Base-by-base conservation (phyloP, 2,329 filamentous ascomycete genomes). In the Paecilomyces variotii region DNA sequence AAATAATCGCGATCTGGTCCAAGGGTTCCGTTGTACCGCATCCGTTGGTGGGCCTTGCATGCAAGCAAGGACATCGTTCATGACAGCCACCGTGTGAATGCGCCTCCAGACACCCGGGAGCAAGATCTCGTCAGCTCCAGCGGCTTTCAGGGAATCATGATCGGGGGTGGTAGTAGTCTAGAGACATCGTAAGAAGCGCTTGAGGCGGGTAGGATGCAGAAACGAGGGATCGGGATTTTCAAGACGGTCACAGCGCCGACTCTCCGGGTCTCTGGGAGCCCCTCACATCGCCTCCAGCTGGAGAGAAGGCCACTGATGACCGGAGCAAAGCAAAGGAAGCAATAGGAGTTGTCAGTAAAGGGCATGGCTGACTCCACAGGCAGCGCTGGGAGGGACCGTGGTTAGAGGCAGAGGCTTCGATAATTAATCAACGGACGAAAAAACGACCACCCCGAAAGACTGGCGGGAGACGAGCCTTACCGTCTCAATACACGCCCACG, bases 21-120 rank as follows among this genome's bases (percentile, higher is more conserved):
- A 52, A 52, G 24, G 50, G 50, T 52, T 52, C 50, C 50, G 50
- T 52, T 52, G 50, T 52, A 52, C 50, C 50, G 50, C 50, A 52
- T 52, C 50, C 50, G 50, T 27, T 52, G 50, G 50, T 52, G 50
- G 50, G 50, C 50, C 50, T 52, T 14, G n/a, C 10, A 50, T 50
- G 24, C 45, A 50, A 26, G 24, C 50, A 26, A 28, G 25, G 19
- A 19, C 50, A 28, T 52, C 50, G 19, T 45, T 19, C 39, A 45
- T 19, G n/a, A 24, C 39, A 45, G 39, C 39, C 39, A 45, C n/a
- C 14, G 35, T 45, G 35, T 45, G 35, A 19, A 19, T 45, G 35
- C 35, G 35, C 35, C 39, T 45, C 39, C 39, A 19, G 39, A 9
- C 39, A 7, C 14, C n/a, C 19, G 39, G 39, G 39, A 19, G 7